Conservation (phyloP, 345 rosid genomes). For the Conringia planisiliqua region DNA sequence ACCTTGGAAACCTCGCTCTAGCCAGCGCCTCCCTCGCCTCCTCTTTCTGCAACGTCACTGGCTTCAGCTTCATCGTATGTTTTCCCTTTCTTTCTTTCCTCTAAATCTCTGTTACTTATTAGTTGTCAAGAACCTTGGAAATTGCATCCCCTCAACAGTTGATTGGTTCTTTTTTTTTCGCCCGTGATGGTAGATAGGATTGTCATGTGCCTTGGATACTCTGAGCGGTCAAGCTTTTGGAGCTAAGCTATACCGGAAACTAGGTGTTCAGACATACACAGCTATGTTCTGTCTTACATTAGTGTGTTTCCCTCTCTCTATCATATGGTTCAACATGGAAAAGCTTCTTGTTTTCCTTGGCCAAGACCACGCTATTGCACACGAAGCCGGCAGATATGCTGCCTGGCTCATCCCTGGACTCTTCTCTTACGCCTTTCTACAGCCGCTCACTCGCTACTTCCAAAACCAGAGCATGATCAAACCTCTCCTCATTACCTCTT, state of each 20-base stretch:
- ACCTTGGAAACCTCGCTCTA: slow-evolving; percentile 38
- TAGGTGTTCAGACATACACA: slow-evolving; percentile 55
- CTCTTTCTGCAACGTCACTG: slow-evolving; percentile 45
- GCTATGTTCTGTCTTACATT: slow-evolving; percentile 54
- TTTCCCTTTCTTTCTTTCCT: not conserved
- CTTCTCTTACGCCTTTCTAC: slow-evolving; percentile 50
- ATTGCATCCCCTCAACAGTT: not conserved
- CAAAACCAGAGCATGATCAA: slow-evolving; percentile 53
- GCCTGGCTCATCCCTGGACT: slow-evolving; percentile 59
- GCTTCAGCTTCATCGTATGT: slow-evolving; percentile 38
- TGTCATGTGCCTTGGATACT: slow-evolving; percentile 78
- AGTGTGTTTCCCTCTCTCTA: slow-evolving; percentile 53
- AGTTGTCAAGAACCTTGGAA: not conserved
- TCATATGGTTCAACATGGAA: slow-evolving; percentile 55
- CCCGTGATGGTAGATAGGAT: slow-evolving; percentile 47
- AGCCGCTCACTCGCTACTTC: slow-evolving; percentile 52
- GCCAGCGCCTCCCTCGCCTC: slow-evolving; percentile 71
- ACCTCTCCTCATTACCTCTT: slow-evolving; percentile 50
- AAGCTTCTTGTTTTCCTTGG: slow-evolving; percentile 45
- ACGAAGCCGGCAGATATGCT: slow-evolving; percentile 50
- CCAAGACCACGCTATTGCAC: slow-evolving; percentile 60
- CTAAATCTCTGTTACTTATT: slow-evolving; percentile 19
- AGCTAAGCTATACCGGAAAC: slow-evolving; percentile 51
- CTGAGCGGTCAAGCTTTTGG: slow-evolving; percentile 82
- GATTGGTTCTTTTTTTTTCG: not conserved